These are phyloP conservation scores for Solanum verrucosum DNA, from an alignment of 257 asterid genomes.

Conservation along the genomic window DNA sequence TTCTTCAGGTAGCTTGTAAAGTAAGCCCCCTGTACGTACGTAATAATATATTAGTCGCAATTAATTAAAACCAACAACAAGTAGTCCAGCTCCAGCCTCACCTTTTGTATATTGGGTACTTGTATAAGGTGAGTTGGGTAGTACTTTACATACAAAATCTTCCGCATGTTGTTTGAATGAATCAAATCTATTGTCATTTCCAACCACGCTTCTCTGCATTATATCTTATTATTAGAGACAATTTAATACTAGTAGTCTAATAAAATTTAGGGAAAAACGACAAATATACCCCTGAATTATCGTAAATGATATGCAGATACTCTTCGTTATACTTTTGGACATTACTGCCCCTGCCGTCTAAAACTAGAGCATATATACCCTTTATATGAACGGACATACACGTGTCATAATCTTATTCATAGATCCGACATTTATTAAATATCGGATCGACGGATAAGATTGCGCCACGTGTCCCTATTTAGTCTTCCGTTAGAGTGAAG, in stretches of 20 bases:
- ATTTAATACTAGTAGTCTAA: not conserved
- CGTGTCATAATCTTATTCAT: not conserved
- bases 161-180: slow-evolving; percentile 47
- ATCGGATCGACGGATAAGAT: too few relatives aligned
- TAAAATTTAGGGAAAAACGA: not conserved
- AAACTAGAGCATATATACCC: not conserved
- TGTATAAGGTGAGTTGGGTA: slow-evolving; percentile 68
- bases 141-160: slow-evolving; percentile 57
- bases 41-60: not conserved
- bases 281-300: too few relatives aligned
- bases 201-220: slow-evolving; percentile 49
- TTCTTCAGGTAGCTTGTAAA: slow-evolving; percentile 57
- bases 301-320: not conserved
- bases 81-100: not conserved
- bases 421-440: not conserved
- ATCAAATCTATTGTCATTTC: slow-evolving; percentile 30
- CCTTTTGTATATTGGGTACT: slow-evolving; percentile 65
- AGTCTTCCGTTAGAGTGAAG: not conserved
- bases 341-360: not conserved
- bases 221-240: not conserved
- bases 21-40: slow-evolving; percentile 39
- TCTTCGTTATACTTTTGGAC: not conserved
- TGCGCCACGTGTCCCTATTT: not conserved
- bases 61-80: not conserved
- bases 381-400: too few relatives aligned